These are phyloP conservation scores for Pichia sp. DNA, from an alignment of 1,139 yeast genomes.

Conservation along the genomic window DNA sequence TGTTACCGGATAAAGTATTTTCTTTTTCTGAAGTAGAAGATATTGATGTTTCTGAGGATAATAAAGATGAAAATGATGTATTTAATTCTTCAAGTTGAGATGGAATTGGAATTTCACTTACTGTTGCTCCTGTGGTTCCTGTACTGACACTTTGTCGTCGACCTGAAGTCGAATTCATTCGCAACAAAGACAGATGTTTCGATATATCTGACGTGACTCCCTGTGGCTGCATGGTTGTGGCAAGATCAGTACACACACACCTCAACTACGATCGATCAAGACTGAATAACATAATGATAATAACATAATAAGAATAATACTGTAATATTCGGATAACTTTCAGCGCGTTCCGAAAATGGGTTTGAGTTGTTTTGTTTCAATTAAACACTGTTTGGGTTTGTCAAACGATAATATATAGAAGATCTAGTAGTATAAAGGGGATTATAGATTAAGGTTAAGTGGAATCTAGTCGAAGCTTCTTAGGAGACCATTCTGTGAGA, in stretches of 20 bases:
- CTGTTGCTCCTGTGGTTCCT: no score
- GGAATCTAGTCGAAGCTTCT: slow-evolving; percentile 18
- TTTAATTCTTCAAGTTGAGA: background rate
- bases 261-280: no score
- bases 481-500: slow-evolving; percentile 24
- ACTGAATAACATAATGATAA: no score
- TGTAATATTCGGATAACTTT: no score
- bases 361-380: no score
- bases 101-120: background rate
- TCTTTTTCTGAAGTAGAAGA: background rate
- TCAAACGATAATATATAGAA: background rate
- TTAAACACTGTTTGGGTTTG: no score
- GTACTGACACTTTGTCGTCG: background rate
- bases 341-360: no score
- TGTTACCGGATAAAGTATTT: background rate
- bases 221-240: slow-evolving; percentile 4
- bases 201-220: slow-evolving; percentile 7
- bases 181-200: slow-evolving; percentile 7
- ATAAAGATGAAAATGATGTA: background rate
- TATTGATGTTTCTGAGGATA: background rate
- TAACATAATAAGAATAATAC: no score
- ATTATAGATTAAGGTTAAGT: slow-evolving; percentile 3
- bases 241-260: background rate
- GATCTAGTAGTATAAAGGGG: no score
- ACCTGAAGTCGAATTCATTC: slow-evolving; percentile 3